phyloP scores from a whole-genome alignment of 106 monocot genomes.

The Iris macrosiphon region DNA sequence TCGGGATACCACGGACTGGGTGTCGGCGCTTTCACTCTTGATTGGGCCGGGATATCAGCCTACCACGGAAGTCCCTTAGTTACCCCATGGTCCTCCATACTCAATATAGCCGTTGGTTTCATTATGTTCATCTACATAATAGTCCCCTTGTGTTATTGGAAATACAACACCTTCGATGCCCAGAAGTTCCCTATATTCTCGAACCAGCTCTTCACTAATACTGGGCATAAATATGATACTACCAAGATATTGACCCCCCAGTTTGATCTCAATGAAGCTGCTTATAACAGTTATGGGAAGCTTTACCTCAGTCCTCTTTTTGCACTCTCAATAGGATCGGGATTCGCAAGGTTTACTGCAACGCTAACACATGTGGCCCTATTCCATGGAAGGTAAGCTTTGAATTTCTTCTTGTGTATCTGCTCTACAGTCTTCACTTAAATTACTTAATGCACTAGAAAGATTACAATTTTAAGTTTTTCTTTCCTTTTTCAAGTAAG shows the following conservation, averaged over 20 bases:
- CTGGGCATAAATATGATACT: constrained; percentile 50
- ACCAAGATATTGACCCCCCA: constrained; percentile 42
- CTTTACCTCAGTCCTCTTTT: constrained; percentile 74
- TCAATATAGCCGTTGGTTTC: constrained; percentile 55
- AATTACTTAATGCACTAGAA: no score
- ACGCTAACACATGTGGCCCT: constrained; percentile 67
- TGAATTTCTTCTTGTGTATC: no score
- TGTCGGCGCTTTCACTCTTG: constrained; percentile 55
- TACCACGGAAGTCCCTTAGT: constrained; percentile 67
- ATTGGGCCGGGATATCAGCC: constrained; percentile 70
- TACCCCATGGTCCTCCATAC: constrained; percentile 58
- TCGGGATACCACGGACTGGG: constrained; percentile 66
- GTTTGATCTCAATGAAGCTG: constrained; percentile 60
- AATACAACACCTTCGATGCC: constrained; percentile 53
- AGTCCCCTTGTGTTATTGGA: constrained; percentile 60
- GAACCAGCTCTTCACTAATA: constrained; percentile 50
- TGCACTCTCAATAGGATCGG: constrained; percentile 55
- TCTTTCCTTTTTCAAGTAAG: no score
- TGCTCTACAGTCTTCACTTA: no score
- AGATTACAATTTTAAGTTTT: no score
- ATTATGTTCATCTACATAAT: constrained; percentile 66
- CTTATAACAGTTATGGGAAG: constrained; percentile 57
- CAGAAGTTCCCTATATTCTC: constrained; percentile 79
- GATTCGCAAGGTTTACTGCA: constrained; percentile 67
- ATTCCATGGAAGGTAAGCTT: constrained; percentile 79